Evolutionary conservation across 495 filamentous ascomycete genomes (phyloP).

Genomic region (Aspergillus wentii): DNA sequence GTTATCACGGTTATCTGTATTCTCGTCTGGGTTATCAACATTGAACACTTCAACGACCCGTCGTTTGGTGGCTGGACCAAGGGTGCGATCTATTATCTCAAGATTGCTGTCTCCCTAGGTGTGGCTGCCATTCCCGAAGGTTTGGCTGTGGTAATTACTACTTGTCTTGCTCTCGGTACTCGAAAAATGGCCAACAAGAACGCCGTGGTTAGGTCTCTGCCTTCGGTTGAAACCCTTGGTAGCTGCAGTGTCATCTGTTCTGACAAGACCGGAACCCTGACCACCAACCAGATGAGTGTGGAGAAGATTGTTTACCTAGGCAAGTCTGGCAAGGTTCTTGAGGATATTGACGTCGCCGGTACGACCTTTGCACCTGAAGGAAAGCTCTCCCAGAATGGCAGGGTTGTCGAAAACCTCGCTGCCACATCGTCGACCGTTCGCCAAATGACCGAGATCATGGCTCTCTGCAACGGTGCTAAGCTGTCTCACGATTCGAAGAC

Average conservation of each 20-base stretch:
- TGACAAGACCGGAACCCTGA: conserved; percentile 99
- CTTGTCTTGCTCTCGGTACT: conserved; percentile 90
- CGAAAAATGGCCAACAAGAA: conserved; percentile 99
- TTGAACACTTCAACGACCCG: conserved; percentile 92
- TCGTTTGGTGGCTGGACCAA: conserved; percentile 93
- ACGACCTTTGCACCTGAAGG: conserved; percentile 90
- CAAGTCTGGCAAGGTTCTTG: conserved; percentile 65
- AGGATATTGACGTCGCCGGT: conserved; percentile 88
- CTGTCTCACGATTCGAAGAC: conserved; percentile 77
- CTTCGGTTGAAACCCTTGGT: conserved; percentile 95
- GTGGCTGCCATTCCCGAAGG: conserved; percentile 98
- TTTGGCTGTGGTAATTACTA: conserved; percentile 95
- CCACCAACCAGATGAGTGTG: conserved; percentile 99
- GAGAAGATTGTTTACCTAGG: conserved; percentile 84
- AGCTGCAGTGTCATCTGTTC: conserved; percentile 99
- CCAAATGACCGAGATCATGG: conserved; percentile 81
- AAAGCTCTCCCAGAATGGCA: conserved; percentile 61
- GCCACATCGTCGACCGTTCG: conserved; percentile 71
- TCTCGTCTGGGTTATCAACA: conserved; percentile 97
- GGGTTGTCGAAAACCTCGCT: conserved; percentile 61
- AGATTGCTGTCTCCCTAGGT: conserved; percentile 98
- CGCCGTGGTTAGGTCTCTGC: conserved; percentile 90
- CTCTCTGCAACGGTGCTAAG: conserved; percentile 83
- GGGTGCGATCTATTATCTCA: conserved; percentile 98
- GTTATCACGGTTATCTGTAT: conserved; percentile 97